These are phyloP conservation scores for Brassica nigra DNA, from an alignment of 345 rosid species.

Conservation along the genomic window DNA sequence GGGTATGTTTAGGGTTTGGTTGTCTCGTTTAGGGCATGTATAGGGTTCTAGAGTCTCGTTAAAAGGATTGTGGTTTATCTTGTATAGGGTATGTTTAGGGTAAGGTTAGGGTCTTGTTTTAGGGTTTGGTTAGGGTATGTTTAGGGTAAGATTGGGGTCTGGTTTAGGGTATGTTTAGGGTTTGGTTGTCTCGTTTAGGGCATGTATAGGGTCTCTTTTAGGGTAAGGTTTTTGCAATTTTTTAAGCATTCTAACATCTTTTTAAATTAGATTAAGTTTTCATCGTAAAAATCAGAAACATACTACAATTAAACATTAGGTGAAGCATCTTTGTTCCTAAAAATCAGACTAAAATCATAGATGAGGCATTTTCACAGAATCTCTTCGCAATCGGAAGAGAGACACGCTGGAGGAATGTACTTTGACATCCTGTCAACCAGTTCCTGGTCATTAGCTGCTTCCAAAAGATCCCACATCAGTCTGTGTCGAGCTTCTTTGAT, in stretches of 20 bases:
- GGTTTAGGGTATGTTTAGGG: not conserved
- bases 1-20: not conserved
- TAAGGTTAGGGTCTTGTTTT: not conserved
- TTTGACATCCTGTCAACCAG: not conserved
- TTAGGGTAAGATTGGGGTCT: too few species aligned
- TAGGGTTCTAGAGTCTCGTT: too few species aligned
- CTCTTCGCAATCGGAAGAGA: not conserved
- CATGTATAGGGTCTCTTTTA: too few species aligned
- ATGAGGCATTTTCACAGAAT: not conserved
- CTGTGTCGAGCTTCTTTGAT: not conserved
- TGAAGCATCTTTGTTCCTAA: too few species aligned
- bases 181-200: not conserved
- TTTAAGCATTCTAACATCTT: too few species aligned
- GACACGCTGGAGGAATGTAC: not conserved
- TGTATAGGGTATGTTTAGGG: too few species aligned
- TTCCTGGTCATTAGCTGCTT: not conserved
- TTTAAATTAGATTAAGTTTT: too few species aligned
- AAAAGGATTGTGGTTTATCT: too few species aligned
- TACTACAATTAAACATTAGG: too few species aligned
- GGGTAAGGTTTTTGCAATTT: too few species aligned
- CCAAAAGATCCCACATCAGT: not conserved
- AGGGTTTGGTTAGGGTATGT: not conserved
- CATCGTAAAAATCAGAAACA: too few species aligned
- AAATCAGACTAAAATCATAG: not conserved
- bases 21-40: not conserved